Conservation (phyloP, 2,329 filamentous ascomycete species). For the Aulographum hederae region DNA sequence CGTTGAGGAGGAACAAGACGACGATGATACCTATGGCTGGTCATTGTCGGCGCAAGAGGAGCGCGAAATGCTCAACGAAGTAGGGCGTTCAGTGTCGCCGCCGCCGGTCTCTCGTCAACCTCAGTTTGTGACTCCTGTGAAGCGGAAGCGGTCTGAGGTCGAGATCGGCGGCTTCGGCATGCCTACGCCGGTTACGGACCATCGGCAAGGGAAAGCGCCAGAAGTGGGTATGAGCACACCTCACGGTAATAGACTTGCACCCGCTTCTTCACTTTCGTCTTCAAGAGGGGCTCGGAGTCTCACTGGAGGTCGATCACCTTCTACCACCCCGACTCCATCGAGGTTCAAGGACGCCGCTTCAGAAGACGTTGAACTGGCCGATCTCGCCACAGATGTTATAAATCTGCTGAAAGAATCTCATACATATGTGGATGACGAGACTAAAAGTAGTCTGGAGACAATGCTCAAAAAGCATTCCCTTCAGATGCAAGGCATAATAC, state of each 20-base stretch:
- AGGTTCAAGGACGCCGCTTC: slow-evolving; percentile 10
- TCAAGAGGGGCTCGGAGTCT: too few relatives aligned
- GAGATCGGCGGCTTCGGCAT: not conserved
- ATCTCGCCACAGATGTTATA: not conserved
- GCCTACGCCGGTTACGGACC: not conserved
- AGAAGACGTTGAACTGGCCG: not conserved
- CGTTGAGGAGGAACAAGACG: slow-evolving; percentile 8
- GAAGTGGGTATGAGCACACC: too few relatives aligned
- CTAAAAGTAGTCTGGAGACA: too few relatives aligned
- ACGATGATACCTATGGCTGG: slow-evolving; percentile 16
- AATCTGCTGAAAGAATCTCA: too few relatives aligned
- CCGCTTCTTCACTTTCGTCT: not conserved
- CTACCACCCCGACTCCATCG: slow-evolving; percentile 16
- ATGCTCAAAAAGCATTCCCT: slow-evolving; percentile 19
- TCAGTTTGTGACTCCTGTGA: not conserved
- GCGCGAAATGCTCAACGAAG: not conserved
- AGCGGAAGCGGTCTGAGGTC: not conserved
- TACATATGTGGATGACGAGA: too few relatives aligned
- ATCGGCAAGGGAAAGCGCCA: too few relatives aligned
- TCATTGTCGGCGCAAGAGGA: slow-evolving; percentile 10
- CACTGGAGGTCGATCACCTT: slow-evolving; percentile 12
- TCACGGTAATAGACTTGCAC: not conserved
- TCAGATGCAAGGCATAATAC: slow-evolving; percentile 39
- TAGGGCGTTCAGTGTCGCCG: not conserved
- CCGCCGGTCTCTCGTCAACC: not conserved